Evolutionary conservation across 2,329 filamentous ascomycete species (phyloP), one percentile per base, ranked within the genome.

Genomic region (Ramularia collo-cygni): DNA sequence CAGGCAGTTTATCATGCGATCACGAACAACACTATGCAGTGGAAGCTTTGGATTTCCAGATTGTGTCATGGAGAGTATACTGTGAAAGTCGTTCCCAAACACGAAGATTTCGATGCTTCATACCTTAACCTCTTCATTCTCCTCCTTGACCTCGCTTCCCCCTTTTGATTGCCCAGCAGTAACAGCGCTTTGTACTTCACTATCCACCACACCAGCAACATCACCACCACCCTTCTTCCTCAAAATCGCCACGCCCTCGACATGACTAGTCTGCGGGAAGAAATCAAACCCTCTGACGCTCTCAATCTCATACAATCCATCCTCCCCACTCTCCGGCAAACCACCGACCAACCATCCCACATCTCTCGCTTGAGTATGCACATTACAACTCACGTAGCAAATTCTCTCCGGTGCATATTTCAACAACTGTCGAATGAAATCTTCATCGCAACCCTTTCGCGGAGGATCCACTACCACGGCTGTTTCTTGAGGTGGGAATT

Each of bases 401-500:
- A 98, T 78, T 43, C 92, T 73, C 48, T 74, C 73, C 0, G 92
- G 90, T 1, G 75, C 83, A 55, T 85, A 95, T 4, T 69, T 64
- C 38, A 95, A 67, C 56, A 98, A 65, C 68, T 98, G 92, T 12
- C 70, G 64, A 29, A 98, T 66, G 62, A 98, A 98, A 48, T 76
- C 76, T 34, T 80, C 78, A 54, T 95, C 90, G 60, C 92, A 96
- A 8, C 92, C 92, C 64, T 96, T 98, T 30, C 92, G 76, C 5
- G 92, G 89, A n/a, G 92, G 92, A 60, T 98, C 92, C 41, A 98
- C 82, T 47, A 98, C 83, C n/a, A 96, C 84, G 27, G 86, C 83
- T 0, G 90, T 96, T 66, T 94, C 80, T 45, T 86, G 78, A 2
- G 85, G 68, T 7, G 83, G 76, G 61, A 87, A 90, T 1, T 68